Evolutionary conservation across 192 early-diverging fungal species (phyloP), one percentile per base, ranked within the genome.

Genomic region (Backusella westeae): DNA sequence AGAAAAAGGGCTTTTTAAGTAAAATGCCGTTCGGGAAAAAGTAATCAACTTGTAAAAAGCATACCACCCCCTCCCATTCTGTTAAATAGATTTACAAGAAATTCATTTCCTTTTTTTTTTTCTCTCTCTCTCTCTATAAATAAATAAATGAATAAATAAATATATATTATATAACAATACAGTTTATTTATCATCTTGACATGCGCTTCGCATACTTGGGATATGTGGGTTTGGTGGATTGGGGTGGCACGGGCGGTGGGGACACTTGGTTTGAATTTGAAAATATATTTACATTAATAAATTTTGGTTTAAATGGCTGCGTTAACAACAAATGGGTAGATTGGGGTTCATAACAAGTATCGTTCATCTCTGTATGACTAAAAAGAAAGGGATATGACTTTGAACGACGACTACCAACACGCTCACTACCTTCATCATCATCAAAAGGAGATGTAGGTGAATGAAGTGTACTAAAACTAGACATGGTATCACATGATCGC

Each of bases 1-100:
- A 79, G 32, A 72, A 44, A 15, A 52, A 68, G 34, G 70, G 70
- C 0, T 63, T 63, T 29, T 29, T 63, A 63, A 63, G 56, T 29
- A 63, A 63, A 63, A 63, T 63, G 56, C 56, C 56, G 26, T 63
- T 63, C 29, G 56, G 56, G 23, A 63, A 63, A 14, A 63, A 63
- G 56, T 29, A 63, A 63, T 29, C 8, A 44, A 49, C 15, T n/a
- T 49, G 46, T 49, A 49, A 49, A 49, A 39, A 38, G 8, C 8
- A 44, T 44, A 44, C 42, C 46, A 49, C 9, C 23, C 3, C 21
- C 53, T 21, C 21, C 21, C 56, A 14, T 63, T 63, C 29, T 63
- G 56, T 63, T 12, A 63, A 63, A 63, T 63, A 63, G 56, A 63
- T 63, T 21, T 17, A 26, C 9, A 53, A 21, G 17, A 53, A 23